Percentiles rank a stretch among this genome's conserved stretches.
Evolutionary conservation across 345 rosid species (phyloP).

Genomic region (Eucalyptus sp.): DNA sequence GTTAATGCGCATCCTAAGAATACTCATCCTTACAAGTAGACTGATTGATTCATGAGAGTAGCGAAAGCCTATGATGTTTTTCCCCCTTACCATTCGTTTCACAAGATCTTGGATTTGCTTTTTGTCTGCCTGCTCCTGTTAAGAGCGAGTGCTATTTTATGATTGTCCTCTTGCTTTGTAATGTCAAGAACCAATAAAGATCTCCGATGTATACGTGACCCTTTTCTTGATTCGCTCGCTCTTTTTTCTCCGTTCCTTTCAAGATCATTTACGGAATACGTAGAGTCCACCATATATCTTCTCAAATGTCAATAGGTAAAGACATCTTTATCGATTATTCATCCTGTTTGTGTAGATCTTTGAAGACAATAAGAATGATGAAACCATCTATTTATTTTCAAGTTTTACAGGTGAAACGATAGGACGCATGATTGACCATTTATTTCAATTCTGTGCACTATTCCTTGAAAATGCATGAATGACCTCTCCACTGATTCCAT

Average conservation of each 20-base stretch:
- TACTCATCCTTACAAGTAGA: conserved; percentile 27
- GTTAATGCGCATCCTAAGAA: conserved; percentile 14
- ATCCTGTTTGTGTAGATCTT: not conserved
- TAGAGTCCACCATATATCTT: not conserved
- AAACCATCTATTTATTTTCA: not conserved
- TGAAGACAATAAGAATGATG: not conserved
- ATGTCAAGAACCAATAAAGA: not conserved
- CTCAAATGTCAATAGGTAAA: not conserved
- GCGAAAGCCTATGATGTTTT: not conserved
- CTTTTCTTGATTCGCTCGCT: not conserved
- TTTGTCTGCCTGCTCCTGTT: not conserved
- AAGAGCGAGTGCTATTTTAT: not conserved
- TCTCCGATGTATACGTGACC: not conserved
- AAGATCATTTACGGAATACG: not conserved
- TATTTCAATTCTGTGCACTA: not conserved
- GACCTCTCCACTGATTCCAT: not conserved
- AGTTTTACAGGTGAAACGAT: not conserved
- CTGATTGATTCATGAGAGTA: not conserved
- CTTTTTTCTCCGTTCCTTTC: not conserved
- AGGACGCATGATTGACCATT: not conserved
- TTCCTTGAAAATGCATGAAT: not conserved
- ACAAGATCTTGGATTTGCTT: not conserved
- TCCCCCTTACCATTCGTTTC: not conserved
- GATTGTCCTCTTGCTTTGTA: not conserved
- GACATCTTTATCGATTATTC: not conserved